These are phyloP conservation scores for Avena sativa DNA, from an alignment of 176 grass and related monocot genomes.

Conservation along the genomic window DNA sequence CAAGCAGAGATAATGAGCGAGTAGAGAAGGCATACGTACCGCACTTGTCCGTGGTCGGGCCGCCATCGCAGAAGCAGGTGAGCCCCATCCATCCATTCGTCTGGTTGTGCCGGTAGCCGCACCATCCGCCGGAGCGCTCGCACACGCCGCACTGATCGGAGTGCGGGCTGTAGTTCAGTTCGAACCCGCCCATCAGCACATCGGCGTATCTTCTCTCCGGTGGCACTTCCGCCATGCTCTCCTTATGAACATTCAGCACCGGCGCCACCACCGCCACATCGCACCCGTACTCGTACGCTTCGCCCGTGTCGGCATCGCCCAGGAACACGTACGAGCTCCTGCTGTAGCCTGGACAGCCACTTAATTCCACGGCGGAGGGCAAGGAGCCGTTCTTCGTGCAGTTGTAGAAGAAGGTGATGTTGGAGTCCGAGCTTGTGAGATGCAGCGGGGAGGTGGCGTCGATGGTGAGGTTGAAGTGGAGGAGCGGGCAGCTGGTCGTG, in stretches of 20 bases:
- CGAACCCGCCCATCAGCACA: constrained; percentile 34
- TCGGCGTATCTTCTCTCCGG: rapidly evolving
- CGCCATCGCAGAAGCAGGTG: constrained; percentile 50
- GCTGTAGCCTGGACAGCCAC: background rate
- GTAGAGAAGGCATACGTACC: background rate
- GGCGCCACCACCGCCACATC: constrained; percentile 50
- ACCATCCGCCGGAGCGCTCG: constrained; percentile 50
- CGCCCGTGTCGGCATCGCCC: background rate
- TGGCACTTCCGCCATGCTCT: rapidly evolving
- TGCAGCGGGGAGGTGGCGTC: constrained; percentile 1
- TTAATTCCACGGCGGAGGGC: background rate
- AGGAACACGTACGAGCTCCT: constrained; percentile 8
- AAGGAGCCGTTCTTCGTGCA: constrained; percentile 15
- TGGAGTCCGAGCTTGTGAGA: constrained; percentile 4
- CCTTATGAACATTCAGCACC: constrained; percentile 19
- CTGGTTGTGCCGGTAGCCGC: constrained; percentile 48
- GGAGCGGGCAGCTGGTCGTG: constrained; percentile 25
- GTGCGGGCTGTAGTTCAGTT: constrained; percentile 14
- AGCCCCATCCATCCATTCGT: background rate
- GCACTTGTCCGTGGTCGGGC: constrained; percentile 8
- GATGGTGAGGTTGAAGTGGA: constrained; percentile 52
- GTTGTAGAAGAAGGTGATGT: constrained; percentile 57
- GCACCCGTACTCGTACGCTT: constrained; percentile 30
- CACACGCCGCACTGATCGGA: background rate
- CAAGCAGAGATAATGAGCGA: background rate